Conservation (phyloP, 192 early-diverging fungal species). For the Mortierella antarctica region DNA sequence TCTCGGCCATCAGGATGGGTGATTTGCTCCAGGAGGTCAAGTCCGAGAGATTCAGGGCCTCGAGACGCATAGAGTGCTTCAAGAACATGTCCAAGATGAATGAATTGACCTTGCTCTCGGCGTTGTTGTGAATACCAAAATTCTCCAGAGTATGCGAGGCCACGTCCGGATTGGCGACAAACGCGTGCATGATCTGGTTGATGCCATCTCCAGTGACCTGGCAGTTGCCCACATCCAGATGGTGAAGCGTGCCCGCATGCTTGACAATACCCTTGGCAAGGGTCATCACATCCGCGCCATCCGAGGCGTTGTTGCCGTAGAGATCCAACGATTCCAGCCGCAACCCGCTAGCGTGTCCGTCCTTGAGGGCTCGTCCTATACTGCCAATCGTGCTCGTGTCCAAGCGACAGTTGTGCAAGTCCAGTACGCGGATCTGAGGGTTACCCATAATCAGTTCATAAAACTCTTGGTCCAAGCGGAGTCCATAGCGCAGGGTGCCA, state of each 20-base stretch:
- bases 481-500: constrained; percentile 46
- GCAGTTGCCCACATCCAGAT: constrained; percentile 35
- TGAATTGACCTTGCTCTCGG: constrained; percentile 50
- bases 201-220: constrained; percentile 52
- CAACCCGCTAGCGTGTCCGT: constrained; percentile 21
- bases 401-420: constrained; percentile 26
- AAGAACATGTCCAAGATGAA: constrained; percentile 52
- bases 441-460: constrained; percentile 52
- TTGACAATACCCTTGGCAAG: constrained; percentile 52
- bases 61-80: constrained; percentile 50
- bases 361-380: constrained; percentile 39
- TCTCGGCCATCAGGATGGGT: constrained; percentile 48
- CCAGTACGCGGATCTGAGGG: constrained; percentile 39
- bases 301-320: constrained; percentile 37
- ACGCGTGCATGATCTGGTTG: constrained; percentile 52
- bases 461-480: constrained; percentile 46
- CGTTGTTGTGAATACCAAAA: constrained; percentile 35
- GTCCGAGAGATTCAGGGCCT: constrained; percentile 23
- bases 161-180: constrained; percentile 50
- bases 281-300: constrained; percentile 50
- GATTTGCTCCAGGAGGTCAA: constrained; percentile 53
- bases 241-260: constrained; percentile 41
- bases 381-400: constrained; percentile 38
- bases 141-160: constrained; percentile 40
- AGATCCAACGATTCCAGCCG: constrained; percentile 31